Base-by-base conservation (phyloP, 2,329 filamentous ascomycete genomes). In the Xylariales sp. region DNA sequence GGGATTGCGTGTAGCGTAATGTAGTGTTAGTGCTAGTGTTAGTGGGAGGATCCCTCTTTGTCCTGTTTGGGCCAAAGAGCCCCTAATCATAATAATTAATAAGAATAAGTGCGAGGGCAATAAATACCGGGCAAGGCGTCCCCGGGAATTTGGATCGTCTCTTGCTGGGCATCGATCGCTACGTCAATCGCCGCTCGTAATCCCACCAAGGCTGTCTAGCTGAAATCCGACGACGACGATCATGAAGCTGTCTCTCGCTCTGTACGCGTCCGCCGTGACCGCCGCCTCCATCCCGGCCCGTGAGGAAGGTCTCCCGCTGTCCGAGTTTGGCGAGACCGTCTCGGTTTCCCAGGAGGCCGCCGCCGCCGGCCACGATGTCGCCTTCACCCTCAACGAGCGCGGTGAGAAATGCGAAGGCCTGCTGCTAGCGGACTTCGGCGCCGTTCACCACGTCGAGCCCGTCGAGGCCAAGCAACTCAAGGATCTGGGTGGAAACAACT, bases 401-500 rank as follows among this genome's bases (percentile, higher is more conserved):
- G 45, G 41, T 12, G 28, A 46, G n/a, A 28, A 23, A 23, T 23
- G 23, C 23, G 23, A 56, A 36, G 75, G 75, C 54, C 69, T 72
- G 32, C 70, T 72, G 18, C 65, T 76, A 7, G n/a, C 32, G 10
- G 28, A 18, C 9, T 76, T 76, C 57, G 72, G 72, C 32, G 9
- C 60, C 43, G 72, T 74, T 36, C 72, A 74, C 63, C 60, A 64
- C 34, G 71, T 76, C 50, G 58, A 69, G 4, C 67, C 67, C 16
- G 58, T 65, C 16, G 71, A 72, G 34, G 73, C 73, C 52, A 61
- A 68, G 18, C 39, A 64, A 39, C 58, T 57, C 52, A 18, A 72
- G 45, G 75, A 76, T 58, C 61, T 76, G 54, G 52, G 70, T 14
- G 73, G 73, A 9, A 75, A 69, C 57, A 73, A 76, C 69, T 76